Base-by-base conservation (phyloP, 2,329 filamentous ascomycete genomes). In the Trichophyton schoenleinii region DNA sequence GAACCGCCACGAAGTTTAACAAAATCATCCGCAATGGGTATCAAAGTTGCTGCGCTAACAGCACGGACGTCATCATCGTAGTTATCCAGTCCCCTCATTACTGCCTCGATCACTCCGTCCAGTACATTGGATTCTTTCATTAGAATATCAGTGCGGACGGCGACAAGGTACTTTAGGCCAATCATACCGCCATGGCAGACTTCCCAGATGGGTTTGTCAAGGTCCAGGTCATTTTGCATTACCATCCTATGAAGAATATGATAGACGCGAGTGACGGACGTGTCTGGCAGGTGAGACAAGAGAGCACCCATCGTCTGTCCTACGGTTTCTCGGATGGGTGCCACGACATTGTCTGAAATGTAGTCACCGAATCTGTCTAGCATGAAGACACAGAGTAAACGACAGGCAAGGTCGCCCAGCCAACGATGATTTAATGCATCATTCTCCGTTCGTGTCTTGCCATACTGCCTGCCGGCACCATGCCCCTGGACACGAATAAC, bases 151-250 rank as follows among this genome's bases (percentile, higher is more conserved):
- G 94, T 96, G 58, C 94, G 85, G 41, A 99, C 90, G 7, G 94
- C 94, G 34, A 99, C 94, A 55, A 99, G 84, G 70, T 99, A 99
- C 68, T 92, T 84, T 69, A 99, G 77, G 6, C 94, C 94, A 55
- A 97, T 91, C 94, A 99, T 99, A 64, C 94, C 94, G 66, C 94
- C 94, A 72, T 99, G 95, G 69, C 91, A 96, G 42, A 96, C 88
- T 63, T 95, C 90, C 94, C 94, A 99, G 34, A 91, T 81, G 13
- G 88, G 85, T 36, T 82, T 83, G 25, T 87, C 84, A 25, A 91
- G 77, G 42, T 85, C 83, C 22, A 94, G 77, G 66, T 95, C 89
- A 48, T 87, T 84, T 71, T 96, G 91, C 84, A 96, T 94, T 42
- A 97, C 91, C 77, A 99, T 88, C 42, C 88, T 84, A 68, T 94